Percentiles rank a stretch among this genome's conserved stretches.
Conservation (phyloP, 1,139 yeast genomes). For the Hyphopichia burtonii region DNA sequence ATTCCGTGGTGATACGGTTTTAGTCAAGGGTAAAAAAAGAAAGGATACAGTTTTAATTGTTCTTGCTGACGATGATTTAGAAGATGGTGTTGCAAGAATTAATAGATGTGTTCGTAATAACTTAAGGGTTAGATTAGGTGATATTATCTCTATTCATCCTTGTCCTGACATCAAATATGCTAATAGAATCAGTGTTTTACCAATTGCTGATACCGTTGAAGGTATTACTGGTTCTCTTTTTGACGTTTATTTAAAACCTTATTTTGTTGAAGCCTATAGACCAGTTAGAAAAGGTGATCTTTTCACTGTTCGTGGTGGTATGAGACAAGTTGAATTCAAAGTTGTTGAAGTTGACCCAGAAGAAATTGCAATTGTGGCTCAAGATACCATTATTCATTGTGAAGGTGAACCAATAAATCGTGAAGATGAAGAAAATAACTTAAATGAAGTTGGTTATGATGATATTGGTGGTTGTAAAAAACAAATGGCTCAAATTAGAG, state of each 20-base stretch:
- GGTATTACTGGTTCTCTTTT: slow-evolving; percentile 97
- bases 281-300: slow-evolving; percentile 98
- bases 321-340: slow-evolving; percentile 98
- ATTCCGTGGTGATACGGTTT: slow-evolving; percentile 96
- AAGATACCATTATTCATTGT: slow-evolving; percentile 96
- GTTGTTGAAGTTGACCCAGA: slow-evolving; percentile 98
- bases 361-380: slow-evolving; percentile 97
- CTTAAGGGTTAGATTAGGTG: slow-evolving; percentile 91
- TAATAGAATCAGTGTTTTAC: slow-evolving; percentile 88
- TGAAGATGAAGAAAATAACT: slow-evolving; percentile 96
- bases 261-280: slow-evolving; percentile 97
- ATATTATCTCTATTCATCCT: slow-evolving; percentile 85
- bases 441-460: slow-evolving; percentile 97
- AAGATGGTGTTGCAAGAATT: slow-evolving; percentile 90
- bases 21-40: slow-evolving; percentile 97
- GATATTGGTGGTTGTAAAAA: slow-evolving; percentile 99
- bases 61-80: slow-evolving; percentile 94
- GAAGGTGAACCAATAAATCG: slow-evolving; percentile 99
- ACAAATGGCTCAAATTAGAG: slow-evolving; percentile 98
- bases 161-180: slow-evolving; percentile 98
- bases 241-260: slow-evolving; percentile 95
- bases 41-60: slow-evolving; percentile 97
- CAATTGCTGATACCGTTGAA: slow-evolving; percentile 97
- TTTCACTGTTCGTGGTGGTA: slow-evolving; percentile 94
- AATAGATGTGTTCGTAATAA: slow-evolving; percentile 96